Base-by-base conservation (phyloP, 1,139 yeast genomes). In the Pichia sp. region DNA sequence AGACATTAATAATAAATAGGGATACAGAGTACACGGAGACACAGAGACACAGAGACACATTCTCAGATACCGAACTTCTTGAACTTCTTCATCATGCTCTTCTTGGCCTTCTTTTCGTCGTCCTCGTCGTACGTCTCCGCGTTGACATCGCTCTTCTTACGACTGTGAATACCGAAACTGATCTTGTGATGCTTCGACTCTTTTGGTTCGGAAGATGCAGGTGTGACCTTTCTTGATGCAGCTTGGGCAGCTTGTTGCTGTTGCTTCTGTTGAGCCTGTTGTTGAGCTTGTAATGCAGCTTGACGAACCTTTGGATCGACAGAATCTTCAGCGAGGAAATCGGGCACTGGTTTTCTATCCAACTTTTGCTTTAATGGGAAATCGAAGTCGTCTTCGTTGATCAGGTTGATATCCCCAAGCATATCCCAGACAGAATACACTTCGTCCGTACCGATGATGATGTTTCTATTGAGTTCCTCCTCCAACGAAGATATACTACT, bases 361-460 rank as follows among this genome's bases (percentile, higher is more conserved):
- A 46, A 35, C 22, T 58, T 58, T 18, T 47, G 35, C 36, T 56
- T 59, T 32, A 59, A 41, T 4, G 60, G 59, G 38, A 62, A 56
- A n/a, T 53, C 53, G 41, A 59, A 51, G 15, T 56, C 54, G 8
- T 54, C 59, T 34, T 59, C 62, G 39, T 61, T 53, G 27, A 62
- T 61, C 22, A 59, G 43, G 10, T 58, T 69, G 3, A 76, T 64
- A 50, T 74, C 72, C 34, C 72, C 69, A 53, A 84, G 60, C 54
- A 77, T 78, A 44, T 71, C 69, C 14, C 67, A 57, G 0, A 97
- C 95, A 12, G 85, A 79, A 51, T 86, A 67, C 4, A 90, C 68
- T 44, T 85, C 81, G 60, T 87, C 96, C 7, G 95, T 84, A 0
- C 99, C 99, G 51, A 93, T 71, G 52, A 85, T 81, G 28, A 93